A percentile compares a stretch with the other conserved stretches of the same genome.
These are phyloP conservation scores for Talaromyces sp. DNA, from an alignment of 2,329 filamentous ascomycete genomes.

Conservation along the genomic window DNA sequence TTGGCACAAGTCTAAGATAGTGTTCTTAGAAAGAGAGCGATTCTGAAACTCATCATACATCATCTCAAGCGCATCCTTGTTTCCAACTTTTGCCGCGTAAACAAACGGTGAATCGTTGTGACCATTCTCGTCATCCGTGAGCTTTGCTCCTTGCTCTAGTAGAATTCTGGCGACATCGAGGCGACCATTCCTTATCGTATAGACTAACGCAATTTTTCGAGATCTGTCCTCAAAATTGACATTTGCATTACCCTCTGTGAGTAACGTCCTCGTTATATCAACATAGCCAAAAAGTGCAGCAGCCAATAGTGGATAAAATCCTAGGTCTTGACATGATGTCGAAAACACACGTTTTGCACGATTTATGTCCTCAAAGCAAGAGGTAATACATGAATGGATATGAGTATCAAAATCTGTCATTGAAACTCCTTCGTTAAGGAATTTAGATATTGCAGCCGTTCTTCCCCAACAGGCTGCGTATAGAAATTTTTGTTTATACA, in stretches of 20 bases:
- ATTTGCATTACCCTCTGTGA: not conserved
- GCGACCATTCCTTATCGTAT: not conserved
- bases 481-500: not conserved
- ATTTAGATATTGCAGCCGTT: not conserved
- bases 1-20: not conserved
- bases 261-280: not conserved
- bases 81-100: not conserved
- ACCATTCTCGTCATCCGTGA: not conserved
- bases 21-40: not conserved
- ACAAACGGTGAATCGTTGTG: not conserved
- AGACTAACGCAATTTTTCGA: not conserved
- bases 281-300: not conserved
- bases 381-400: too few relatives aligned
- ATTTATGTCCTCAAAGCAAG: too few relatives aligned
- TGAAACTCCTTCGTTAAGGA: not conserved
- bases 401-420: not conserved
- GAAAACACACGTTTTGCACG: not conserved
- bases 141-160: not conserved
- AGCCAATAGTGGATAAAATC: not conserved
- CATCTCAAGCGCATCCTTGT: not conserved
- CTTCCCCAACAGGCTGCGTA: not conserved
- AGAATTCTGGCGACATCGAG: not conserved
- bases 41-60: not conserved
- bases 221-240: not conserved
- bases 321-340: too few relatives aligned